Percentiles rank a stretch among this genome's conserved stretches.
These are phyloP conservation scores for Hura crepitans DNA, from an alignment of 441 rosid species.

Conservation along the genomic window DNA sequence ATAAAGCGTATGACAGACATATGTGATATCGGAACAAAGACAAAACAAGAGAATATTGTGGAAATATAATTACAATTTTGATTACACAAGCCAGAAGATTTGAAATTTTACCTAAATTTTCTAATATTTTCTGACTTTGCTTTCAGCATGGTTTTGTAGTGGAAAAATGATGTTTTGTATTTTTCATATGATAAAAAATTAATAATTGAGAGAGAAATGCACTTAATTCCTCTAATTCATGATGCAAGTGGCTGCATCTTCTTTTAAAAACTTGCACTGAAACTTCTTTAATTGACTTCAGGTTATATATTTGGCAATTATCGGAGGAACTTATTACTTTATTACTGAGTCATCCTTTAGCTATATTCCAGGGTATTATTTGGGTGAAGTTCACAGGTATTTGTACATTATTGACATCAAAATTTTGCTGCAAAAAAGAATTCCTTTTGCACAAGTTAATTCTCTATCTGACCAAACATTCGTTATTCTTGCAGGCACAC, in stretches of 20 bases:
- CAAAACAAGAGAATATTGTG: no score
- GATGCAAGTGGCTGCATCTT: neutral
- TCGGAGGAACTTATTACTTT: constrained; percentile 62
- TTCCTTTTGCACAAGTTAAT: constrained; percentile 12
- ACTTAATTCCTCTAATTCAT: neutral
- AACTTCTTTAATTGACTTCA: constrained; percentile 31
- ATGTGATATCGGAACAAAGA: neutral
- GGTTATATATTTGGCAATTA: constrained; percentile 67
- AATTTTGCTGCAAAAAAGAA: neutral
- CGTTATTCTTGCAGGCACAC: constrained; percentile 51
- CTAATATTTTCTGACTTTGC: neutral
- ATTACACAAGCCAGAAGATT: neutral
- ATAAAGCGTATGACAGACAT: neutral
- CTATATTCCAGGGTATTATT: constrained; percentile 82
- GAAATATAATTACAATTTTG: neutral
- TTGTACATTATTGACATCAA: constrained; percentile 6
- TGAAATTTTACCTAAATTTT: neutral
- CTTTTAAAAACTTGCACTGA: neutral
- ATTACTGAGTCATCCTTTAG: constrained; percentile 51
- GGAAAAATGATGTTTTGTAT: neutral
- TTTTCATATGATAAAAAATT: neutral
- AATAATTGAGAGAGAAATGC: neutral
- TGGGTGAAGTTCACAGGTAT: constrained; percentile 75
- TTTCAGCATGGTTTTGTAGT: neutral
- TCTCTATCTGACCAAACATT: constrained; percentile 11